A percentile compares a stretch with the other conserved stretches of the same genome.
phyloP scores from a whole-genome alignment of 2,329 filamentous ascomycete species.

The Biscogniauxia marginata region DNA sequence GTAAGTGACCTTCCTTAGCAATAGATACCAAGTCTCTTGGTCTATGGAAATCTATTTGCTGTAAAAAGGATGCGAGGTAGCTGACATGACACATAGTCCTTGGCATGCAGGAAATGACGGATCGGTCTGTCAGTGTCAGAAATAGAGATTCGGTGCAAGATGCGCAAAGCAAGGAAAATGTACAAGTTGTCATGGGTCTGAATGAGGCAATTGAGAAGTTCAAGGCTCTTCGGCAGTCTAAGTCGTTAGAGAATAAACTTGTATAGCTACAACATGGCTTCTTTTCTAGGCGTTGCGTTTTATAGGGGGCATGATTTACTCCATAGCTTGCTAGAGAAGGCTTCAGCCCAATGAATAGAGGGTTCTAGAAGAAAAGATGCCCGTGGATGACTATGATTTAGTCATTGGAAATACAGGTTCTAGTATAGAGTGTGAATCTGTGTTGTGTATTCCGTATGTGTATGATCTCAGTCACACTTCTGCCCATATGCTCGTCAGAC shows the following conservation, averaged over 20 bases:
- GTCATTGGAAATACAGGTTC: not conserved
- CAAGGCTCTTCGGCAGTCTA: slow-evolving; percentile 10
- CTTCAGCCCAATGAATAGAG: not conserved
- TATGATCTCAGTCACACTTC: too few species aligned
- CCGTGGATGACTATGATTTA: not conserved
- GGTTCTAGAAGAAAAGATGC: not conserved
- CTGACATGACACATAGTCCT: slow-evolving; percentile 17
- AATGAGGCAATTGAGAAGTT: slow-evolving; percentile 24
- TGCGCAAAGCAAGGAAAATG: slow-evolving; percentile 20
- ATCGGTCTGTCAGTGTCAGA: slow-evolving; percentile 26
- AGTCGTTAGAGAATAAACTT: slow-evolving; percentile 11
- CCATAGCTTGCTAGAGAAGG: not conserved
- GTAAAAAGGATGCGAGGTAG: not conserved
- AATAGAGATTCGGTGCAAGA: slow-evolving; percentile 25
- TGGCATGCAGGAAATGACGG: slow-evolving; percentile 26
- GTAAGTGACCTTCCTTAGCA: slow-evolving; percentile 44
- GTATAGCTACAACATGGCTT: slow-evolving; percentile 2
- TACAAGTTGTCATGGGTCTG: slow-evolving; percentile 21
- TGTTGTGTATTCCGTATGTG: too few species aligned
- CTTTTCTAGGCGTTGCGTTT: not conserved
- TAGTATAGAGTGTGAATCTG: too few species aligned
- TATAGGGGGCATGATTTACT: not conserved
- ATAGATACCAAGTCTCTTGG: not conserved
- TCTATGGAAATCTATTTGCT: not conserved
- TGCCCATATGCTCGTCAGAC: too few species aligned